phyloP scores from a whole-genome alignment of 2,329 filamentous ascomycete genomes.

The Ilyonectria mors-panacis region DNA sequence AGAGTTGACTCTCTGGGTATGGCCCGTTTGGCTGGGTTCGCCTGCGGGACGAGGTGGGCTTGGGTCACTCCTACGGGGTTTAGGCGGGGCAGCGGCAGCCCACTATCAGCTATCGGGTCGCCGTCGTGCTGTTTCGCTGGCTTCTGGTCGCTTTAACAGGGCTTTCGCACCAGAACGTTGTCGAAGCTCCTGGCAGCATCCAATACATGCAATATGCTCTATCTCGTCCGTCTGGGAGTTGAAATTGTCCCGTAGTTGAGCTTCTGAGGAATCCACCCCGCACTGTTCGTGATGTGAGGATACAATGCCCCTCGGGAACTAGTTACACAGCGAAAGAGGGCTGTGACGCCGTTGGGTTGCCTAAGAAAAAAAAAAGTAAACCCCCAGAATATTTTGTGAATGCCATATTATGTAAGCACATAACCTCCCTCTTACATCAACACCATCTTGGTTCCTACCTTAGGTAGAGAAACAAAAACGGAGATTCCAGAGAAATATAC shows the following conservation, averaged over 20 bases:
- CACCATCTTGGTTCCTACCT: too few species aligned
- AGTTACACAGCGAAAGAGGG: not conserved
- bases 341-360: conserved; percentile 20
- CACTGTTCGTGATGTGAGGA: not conserved
- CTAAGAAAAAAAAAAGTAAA: conserved; percentile 20
- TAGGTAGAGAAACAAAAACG: too few species aligned
- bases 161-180: conserved; percentile 31
- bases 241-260: not conserved
- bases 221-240: conserved; percentile 7
- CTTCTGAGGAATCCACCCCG: not conserved
- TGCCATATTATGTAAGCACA: conserved; percentile 49
- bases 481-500: not conserved
- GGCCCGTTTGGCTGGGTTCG: conserved; percentile 21
- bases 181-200: conserved; percentile 34
- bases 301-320: conserved; percentile 5
- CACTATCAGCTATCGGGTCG: conserved; percentile 12
- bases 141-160: conserved; percentile 9
- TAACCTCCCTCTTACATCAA: not conserved
- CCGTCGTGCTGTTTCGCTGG: conserved; percentile 15
- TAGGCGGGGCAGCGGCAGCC: conserved; percentile 22
- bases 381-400: conserved; percentile 45
- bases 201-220: conserved; percentile 40
- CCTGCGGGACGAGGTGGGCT: conserved; percentile 27
- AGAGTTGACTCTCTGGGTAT: conserved; percentile 22
- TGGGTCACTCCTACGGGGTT: conserved; percentile 20